Evolutionary conservation across 2,329 filamentous ascomycete genomes (phyloP), one percentile per base, ranked within the genome.

Genomic region (Capronia epimyces): DNA sequence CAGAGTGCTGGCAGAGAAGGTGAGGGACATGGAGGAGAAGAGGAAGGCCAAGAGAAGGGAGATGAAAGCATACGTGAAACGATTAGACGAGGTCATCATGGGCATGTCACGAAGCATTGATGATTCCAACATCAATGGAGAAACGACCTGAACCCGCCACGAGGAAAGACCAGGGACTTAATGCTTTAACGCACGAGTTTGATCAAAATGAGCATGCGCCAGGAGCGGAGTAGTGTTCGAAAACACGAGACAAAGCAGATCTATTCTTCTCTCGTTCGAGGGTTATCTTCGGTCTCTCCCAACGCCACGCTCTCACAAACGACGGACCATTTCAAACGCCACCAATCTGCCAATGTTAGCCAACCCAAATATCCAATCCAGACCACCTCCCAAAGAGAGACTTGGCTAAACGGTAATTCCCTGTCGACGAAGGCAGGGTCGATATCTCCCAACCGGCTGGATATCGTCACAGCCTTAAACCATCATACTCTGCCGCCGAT

Each of bases 11-110:
- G 71, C 71, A 48, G 61, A 59, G 29, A 70, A 75, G 58, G 63
- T 76, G 50, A 64, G 69, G 41, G 64, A 62, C 13, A 72, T 71
- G 40, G 71, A 75, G 63, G 65, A 63, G 58, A 68, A 71, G 63
- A 64, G 72, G 48, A 66, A 63, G 55, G 58, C 56, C 49, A 74
- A 70, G 58, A 65, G 69, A 32, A 62, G 57, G 29, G 72, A 75
- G 59, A 65, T 75, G 64, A 68, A 63, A 60, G 62, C 56, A 44
- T 60, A 72, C 56, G 64, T 70, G 50, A 66, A 61, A 46, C 64
- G 63, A 50, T 58, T 76, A 52, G 73, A 76, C 54, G 63, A 59
- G 36, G 67, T 75, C 9, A 43, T 62, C 10, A 34, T 58, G 34
- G 60, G 58, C 1, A 60, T 62, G 56, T 42, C 60, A 12, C 49